These are phyloP conservation scores for Ceratocystis smalleyi DNA, from an alignment of 2,329 filamentous ascomycete genomes.

Conservation along the genomic window DNA sequence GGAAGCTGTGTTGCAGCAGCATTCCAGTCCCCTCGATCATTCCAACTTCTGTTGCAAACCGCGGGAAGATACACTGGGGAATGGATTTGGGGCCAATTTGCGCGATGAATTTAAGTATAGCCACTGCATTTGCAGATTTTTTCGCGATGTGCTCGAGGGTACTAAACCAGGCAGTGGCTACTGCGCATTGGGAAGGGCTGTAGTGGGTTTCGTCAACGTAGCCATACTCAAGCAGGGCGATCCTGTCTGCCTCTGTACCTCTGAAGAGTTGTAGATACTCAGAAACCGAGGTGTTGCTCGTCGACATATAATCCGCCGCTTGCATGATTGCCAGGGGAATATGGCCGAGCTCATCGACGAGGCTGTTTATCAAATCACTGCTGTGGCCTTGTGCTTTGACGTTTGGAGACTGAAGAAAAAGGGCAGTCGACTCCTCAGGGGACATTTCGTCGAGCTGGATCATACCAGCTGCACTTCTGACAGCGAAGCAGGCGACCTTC, in stretches of 20 bases:
- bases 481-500: neutral
- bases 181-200: neutral
- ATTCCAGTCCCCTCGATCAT: neutral
- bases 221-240: neutral
- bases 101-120: neutral
- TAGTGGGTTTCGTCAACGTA: neutral
- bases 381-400: neutral
- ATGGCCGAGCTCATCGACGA: conserved; percentile 1
- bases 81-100: neutral
- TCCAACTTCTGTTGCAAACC: neutral
- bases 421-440: neutral
- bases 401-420: neutral
- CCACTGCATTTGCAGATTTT: neutral
- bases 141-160: neutral
- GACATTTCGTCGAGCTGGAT: neutral
- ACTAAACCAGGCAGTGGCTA: neutral
- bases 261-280: neutral
- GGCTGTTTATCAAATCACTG: neutral
- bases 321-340: conserved; percentile 18
- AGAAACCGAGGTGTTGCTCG: neutral
- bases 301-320: conserved; percentile 17
- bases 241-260: neutral
- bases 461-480: neutral
- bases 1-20: neutral
- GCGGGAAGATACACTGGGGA: neutral